Evolutionary conservation across 1,139 yeast species (phyloP).

Genomic region (Pichia sp.): DNA sequence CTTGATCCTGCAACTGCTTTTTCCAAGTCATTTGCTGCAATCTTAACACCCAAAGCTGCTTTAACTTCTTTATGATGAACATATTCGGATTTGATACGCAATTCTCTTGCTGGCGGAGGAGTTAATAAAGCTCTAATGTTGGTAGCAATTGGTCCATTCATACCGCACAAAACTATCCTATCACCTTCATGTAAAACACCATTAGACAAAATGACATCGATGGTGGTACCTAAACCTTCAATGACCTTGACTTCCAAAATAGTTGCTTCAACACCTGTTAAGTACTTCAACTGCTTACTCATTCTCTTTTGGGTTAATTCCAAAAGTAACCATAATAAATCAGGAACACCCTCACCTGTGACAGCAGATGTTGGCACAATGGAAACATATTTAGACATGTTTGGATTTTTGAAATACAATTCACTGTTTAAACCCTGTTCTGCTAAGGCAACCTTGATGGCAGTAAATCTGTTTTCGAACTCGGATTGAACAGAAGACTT

Average conservation of each 20-base stretch:
- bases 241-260: slow-evolving; percentile 96
- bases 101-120: slow-evolving; percentile 95
- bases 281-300: slow-evolving; percentile 97
- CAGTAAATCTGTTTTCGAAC: slow-evolving; percentile 80
- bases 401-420: slow-evolving; percentile 90
- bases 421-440: slow-evolving; percentile 99
- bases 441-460: slow-evolving; percentile 85
- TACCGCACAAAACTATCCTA: slow-evolving; percentile 90
- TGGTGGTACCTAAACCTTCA: slow-evolving; percentile 98
- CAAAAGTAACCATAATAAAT: slow-evolving; percentile 88
- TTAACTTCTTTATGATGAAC: slow-evolving; percentile 95
- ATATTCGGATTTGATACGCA: slow-evolving; percentile 92
- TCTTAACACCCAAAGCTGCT: slow-evolving; percentile 98
- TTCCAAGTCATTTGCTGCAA: slow-evolving; percentile 95
- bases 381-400: slow-evolving; percentile 87
- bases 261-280: slow-evolving; percentile 91
- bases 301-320: slow-evolving; percentile 97
- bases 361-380: slow-evolving; percentile 98
- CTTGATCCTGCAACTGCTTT: slow-evolving; percentile 99
- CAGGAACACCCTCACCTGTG: slow-evolving; percentile 99
- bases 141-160: slow-evolving; percentile 98
- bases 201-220: slow-evolving; percentile 93
- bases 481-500: slow-evolving; percentile 82
- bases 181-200: slow-evolving; percentile 96
- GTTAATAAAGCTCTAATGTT: slow-evolving; percentile 92